These are phyloP conservation scores for Yamadazyma blattariae DNA, from an alignment of 1,139 yeast species.

Conservation along the genomic window DNA sequence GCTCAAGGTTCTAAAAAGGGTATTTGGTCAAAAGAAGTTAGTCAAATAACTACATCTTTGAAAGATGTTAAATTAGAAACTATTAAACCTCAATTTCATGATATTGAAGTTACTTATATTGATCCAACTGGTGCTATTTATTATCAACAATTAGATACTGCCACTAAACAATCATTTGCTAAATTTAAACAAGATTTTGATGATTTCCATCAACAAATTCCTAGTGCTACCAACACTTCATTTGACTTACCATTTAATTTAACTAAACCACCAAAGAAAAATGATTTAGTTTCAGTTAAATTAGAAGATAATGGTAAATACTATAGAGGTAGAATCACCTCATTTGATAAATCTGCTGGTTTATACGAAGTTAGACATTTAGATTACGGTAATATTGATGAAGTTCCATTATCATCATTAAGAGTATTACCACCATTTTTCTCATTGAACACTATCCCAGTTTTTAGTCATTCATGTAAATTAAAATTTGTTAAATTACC, in stretches of 20 bases:
- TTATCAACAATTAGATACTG: conserved; percentile 46
- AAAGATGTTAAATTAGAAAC: conserved; percentile 22
- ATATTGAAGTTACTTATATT: conserved; percentile 60
- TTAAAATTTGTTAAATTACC: conserved; percentile 62
- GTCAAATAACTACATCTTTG: conserved; percentile 30
- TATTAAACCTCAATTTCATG: conserved; percentile 53
- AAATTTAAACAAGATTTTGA: conserved; percentile 47
- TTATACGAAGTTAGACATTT: conserved; percentile 55
- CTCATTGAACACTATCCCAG: conserved; percentile 37
- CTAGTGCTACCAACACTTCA: conserved; percentile 36
- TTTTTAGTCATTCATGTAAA: conserved; percentile 57
- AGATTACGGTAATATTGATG: conserved; percentile 64
- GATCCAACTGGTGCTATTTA: conserved; percentile 46
- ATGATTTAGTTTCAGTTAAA: conserved; percentile 60
- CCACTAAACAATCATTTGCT: conserved; percentile 32
- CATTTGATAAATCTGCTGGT: conserved; percentile 46
- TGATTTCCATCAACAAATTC: conserved; percentile 39
- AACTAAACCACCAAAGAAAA: conserved; percentile 47
- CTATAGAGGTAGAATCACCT: conserved; percentile 58
- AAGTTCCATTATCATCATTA: conserved; percentile 44
- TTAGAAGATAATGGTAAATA: conserved; percentile 52
- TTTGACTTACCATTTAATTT: conserved; percentile 48
- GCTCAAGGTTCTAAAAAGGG: conserved; percentile 61
- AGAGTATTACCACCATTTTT: conserved; percentile 57
- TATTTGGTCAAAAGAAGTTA: conserved; percentile 55